Base-by-base conservation (phyloP, 768 basidiomycete genomes). In the Mycena galericulata region DNA sequence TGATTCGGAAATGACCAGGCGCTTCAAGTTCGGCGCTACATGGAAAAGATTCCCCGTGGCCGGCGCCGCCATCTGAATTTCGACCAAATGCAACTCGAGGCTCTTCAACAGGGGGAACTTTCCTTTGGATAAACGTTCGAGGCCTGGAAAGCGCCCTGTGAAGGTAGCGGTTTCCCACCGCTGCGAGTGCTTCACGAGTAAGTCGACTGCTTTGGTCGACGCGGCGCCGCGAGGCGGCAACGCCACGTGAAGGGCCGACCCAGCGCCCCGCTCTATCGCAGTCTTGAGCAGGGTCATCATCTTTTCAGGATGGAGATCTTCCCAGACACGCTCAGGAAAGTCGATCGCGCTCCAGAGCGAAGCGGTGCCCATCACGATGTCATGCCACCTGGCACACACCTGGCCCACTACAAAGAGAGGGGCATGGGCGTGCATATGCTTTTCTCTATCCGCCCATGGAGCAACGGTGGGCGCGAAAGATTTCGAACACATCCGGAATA, bases 341-440 rank as follows among this genome's bases (percentile, higher is more conserved):
- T 65, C 63, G 63, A n/a, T n/a, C n/a, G n/a, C n/a, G n/a, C n/a
- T n/a, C n/a, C n/a, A n/a, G n/a, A n/a, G n/a, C n/a, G n/a, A 55
- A 54, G 63, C 32, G 34, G 54, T 65, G 32, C 63, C 63, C 63
- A 65, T 65, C 54, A 65, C 63, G 54, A 65, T 65, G 63, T 46
- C 54, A 32, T 65, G 63, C 54, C 63, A 65, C 46, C 63, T 55
- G n/a, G 63, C 63, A 38, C 63, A 65, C 53, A 65, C 63, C 43
- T 56, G 63, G 36, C 45, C 47, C 54, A 65, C 45, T 40, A 54
- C 63, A 49, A 65, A 65, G 24, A 65, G 63, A 47, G 63, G 63
- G 54, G 54, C 54, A 57, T 65, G 54, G 54, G 63, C 63, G 43
- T 56, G 45, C 56, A 45, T 45, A 56, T 57, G 63, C 63, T 56